Base-by-base conservation (phyloP, 371 early-diverging fungal species). In the Mucor indicus region DNA sequence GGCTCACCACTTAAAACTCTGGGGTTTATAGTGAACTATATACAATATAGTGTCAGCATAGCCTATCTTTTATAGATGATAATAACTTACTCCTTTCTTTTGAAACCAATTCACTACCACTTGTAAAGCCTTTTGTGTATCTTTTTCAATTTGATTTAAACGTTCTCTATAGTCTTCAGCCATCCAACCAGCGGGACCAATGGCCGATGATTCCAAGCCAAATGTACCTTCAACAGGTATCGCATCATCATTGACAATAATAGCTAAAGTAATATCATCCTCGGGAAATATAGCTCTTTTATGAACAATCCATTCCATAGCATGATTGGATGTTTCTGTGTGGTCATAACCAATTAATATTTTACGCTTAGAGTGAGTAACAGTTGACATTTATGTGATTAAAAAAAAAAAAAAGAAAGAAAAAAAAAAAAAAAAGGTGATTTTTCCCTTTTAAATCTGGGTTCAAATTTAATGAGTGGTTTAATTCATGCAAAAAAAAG, bases 301-400 rank as follows among this genome's bases (percentile, higher is more conserved):
- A 5, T 41, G 16, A 1, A 67, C 17, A 2, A 60, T 45, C 63
- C 68, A 67, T 38, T 62, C 49, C 48, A 67, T 44, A 4, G 63
- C 60, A 16, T 39, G 17, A 23, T 57, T 49, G 6, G 68, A 63
- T 17, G 49, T 35, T 13, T 51, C 51, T 2, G 63, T 50, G 30
- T 57, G 57, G 27, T 67, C 68, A 36, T 63, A 63, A 7, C 57
- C 63, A 17, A 67, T 54, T 27, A 67, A 35, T 16, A 67, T 42
- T 24, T 37, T 50, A 15, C 65, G 57, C n/a, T n/a, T n/a, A n/a
- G n/a, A n/a, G n/a, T n/a, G n/a, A n/a, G n/a, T n/a, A n/a, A n/a
- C n/a, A n/a, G n/a, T n/a, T n/a, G n/a, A n/a, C n/a, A n/a, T n/a
- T n/a, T n/a, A n/a, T n/a, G n/a, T n/a, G n/a, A n/a, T n/a, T n/a